Percentiles rank a stretch among this genome's conserved stretches.
phyloP scores from a whole-genome alignment of 257 asterid species.

The Hygrophila difformis region DNA sequence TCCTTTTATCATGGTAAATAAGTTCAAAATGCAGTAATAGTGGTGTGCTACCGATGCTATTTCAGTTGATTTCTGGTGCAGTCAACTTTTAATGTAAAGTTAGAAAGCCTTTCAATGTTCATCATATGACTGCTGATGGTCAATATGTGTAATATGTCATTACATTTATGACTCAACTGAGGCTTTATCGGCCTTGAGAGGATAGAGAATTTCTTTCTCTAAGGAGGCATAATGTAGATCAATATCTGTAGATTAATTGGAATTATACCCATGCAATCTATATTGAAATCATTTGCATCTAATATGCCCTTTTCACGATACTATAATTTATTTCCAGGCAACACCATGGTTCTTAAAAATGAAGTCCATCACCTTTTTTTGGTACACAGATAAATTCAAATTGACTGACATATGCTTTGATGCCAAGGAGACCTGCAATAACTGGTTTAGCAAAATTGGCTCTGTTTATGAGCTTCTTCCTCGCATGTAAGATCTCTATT shows the following conservation, averaged over 20 bases:
- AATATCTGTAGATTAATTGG: constrained; percentile 2
- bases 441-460: constrained; percentile 84
- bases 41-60: too few species aligned
- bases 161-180: too few species aligned
- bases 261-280: neutral
- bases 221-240: too few species aligned
- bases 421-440: constrained; percentile 88
- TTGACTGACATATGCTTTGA: constrained; percentile 44
- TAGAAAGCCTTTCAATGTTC: too few species aligned
- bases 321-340: constrained; percentile 16
- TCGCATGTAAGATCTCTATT: constrained; percentile 63
- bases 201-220: too few species aligned
- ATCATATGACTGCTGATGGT: too few species aligned
- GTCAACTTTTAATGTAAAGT: too few species aligned
- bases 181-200: neutral
- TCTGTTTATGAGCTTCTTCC: constrained; percentile 74
- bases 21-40: too few species aligned
- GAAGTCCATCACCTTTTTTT: constrained; percentile 5
- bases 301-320: constrained; percentile 7
- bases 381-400: constrained; percentile 52
- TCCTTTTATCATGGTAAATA: too few species aligned
- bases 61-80: too few species aligned
- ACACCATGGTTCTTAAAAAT: constrained; percentile 12
- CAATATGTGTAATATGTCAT: too few species aligned
- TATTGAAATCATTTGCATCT: neutral